Base-by-base conservation (phyloP, 371 early-diverging fungal genomes). In the Haplosporangium sp. region DNA sequence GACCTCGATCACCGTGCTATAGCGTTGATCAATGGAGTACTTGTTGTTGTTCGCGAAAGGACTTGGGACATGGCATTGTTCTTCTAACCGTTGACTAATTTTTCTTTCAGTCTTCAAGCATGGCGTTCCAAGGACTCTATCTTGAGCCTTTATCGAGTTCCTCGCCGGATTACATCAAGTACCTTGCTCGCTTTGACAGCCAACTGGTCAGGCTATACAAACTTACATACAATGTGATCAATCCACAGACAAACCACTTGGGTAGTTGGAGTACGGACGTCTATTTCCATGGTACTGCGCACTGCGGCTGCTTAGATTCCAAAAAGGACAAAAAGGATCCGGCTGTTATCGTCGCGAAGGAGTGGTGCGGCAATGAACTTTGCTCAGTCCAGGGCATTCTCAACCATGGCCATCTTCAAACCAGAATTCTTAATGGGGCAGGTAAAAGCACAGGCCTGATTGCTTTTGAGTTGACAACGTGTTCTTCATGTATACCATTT, bases 231-330 rank as follows among this genome's bases (percentile, higher is more conserved):
- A 14, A 54, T 0, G 55, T 20, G n/a, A 20, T 8, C 9, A 13
- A 11, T 7, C 46, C 47, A 2, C 16, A 13, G 16, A 38, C 16
- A 14, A 20, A 48, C n/a, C 37, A 48, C 2, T 2, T 0, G 3
- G 38, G 18, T 18, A 13, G 23, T 8, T 41, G 29, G 38, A 20
- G 14, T 16, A 16, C 23, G 0, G 12, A 37, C 14, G 5, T 40
- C 7, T 67, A 8, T 16, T 60, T 29, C 55, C 67, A 67, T 23
- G 67, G 67, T 7, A 60, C 60, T 11, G 59, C 53, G 0, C 65
- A 64, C 12, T 64, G 65, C 10, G 57, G 56, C 6, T 64, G 65
- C n/a, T 36, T 64, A 3, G 13, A 1, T 29, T 29, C 29, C 29
- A 29, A 29, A 29, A 29, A 29, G 29, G 1, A 29, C 29, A 29